Evolutionary conservation across 2,329 filamentous ascomycete species (phyloP).

Genomic region (Cercospora janseana): DNA sequence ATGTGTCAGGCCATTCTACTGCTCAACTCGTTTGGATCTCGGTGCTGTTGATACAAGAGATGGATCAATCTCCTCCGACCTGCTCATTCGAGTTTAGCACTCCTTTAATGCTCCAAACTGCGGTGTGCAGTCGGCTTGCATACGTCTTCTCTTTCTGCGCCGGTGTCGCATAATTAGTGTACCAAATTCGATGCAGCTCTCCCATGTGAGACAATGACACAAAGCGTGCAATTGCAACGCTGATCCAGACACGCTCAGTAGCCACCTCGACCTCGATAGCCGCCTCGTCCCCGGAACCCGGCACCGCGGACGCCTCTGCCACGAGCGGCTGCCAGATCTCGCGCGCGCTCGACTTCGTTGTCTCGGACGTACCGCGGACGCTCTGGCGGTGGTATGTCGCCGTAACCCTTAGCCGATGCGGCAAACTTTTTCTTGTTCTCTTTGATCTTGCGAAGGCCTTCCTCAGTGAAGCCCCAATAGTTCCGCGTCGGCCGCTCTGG

Average conservation of each 20-base stretch:
- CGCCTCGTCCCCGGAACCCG: constrained; percentile 11
- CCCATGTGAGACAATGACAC: no score
- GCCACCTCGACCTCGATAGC: constrained; percentile 16
- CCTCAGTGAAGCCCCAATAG: constrained; percentile 34
- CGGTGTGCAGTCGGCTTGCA: no score
- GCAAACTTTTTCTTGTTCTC: constrained; percentile 22
- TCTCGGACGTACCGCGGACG: constrained; percentile 19
- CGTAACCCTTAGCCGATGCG: constrained; percentile 26
- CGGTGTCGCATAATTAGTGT: no score
- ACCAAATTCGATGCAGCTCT: no score
- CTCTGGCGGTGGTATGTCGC: constrained; percentile 19
- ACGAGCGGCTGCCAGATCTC: constrained; percentile 23
- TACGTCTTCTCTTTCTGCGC: no score
- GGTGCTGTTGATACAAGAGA: no score
- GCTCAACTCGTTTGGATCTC: no score
- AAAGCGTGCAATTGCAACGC: no score
- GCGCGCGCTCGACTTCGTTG: constrained; percentile 26
- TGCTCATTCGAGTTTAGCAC: no score
- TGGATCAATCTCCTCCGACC: no score
- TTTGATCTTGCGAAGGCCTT: constrained; percentile 28
- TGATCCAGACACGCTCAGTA: background rate
- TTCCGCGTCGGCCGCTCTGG: constrained; percentile 34
- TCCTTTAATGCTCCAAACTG: no score
- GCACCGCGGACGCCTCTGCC: constrained; percentile 15
- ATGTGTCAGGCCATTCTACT: no score